Evolutionary conservation across 306 rosid species (phyloP), one percentile per base, ranked within the genome.

Genomic region (Phaseolus lunatus): DNA sequence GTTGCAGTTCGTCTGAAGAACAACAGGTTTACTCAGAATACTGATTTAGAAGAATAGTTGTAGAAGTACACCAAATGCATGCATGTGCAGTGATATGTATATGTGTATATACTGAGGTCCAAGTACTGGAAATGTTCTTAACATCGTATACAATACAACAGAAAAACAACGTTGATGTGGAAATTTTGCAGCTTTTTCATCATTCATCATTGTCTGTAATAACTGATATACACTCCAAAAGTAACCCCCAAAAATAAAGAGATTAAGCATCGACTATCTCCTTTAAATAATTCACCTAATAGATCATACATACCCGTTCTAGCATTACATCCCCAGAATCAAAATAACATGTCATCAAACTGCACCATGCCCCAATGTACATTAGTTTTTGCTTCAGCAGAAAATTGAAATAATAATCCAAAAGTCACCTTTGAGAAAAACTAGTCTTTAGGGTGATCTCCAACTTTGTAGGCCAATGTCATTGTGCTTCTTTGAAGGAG

Each of bases 401-500:
- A 37, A 23, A 61, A 39, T 33, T 44, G 58, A 72, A 50, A 67
- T 5, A 15, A 72, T 44, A 56, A 33, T 11, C 41, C 23, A 29
- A 16, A 56, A 68, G 57, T 74, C 77, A 73, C 83, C 73, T 78
- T 70, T 50, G 52, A 54, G 26, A 57, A 24, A 23, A 24, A 23
- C n/a, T 56, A 12, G n/a, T 23, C 90, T 50, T 82, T 83, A 91
- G 39, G 97, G 97, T 41, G 93, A 90, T 78, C 81, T 85, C 91
- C 89, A 81, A 50, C 88, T 86, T 77, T 76, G 84, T 37, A 92
- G 78, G 73, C 97, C 98, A 80, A 94, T 86, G 53, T 75, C 91
- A 64, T 94, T 94, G 84, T 94, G 98, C 67, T 90, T 92, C 87
- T 91, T 90, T n/a, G 98, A 94, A 78, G 98, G 98, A 45, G 96